Base-by-base conservation (phyloP, 768 basidiomycete species). In the Tricholoma furcatifolium region DNA sequence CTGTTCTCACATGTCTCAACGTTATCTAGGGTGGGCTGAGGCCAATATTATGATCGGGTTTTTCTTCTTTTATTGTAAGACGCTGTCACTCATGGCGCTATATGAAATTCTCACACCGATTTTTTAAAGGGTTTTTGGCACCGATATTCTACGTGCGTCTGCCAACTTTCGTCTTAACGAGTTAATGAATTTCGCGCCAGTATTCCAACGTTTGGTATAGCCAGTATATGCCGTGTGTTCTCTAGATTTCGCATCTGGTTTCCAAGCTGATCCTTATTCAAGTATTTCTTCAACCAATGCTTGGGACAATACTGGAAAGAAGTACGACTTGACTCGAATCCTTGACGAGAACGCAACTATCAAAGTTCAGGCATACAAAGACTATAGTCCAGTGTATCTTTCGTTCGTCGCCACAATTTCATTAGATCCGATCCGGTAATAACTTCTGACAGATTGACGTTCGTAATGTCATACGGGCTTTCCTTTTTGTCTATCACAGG, bases 31-130 rank as follows among this genome's bases (percentile, higher is more conserved):
- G 86, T 89, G 87, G 87, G 85, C 86, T 3, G 81, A 86, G 62
- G 87, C 83, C 4, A 89, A 89, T 64, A 73, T 89, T 24, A 73
- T 80, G 50, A 67, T 72, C 32, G 81, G 84, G 9, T 83, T 89
- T 60, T 67, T 84, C 40, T 66, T 85, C 58, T 81, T 90, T 64
- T 85, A 83, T 64, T 91, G 84, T 81, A 51, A 63, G 73, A 63
- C 24, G 21, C 10, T 27, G 8, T 55, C 51, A 49, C 17, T 36
- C 34, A 27, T 43, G 3, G 11, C 18, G 27, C 21, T 14, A 12
- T n/a, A n/a, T n/a, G n/a, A n/a, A 44, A 36, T 41, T 18, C 35
- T 54, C 32, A 9, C n/a, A 7, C 7, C 39, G 43, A 45, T 34
- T 55, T 39, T 7, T 51, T 45, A 44, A 17, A 79, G 75, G 74